Conservation (phyloP, 495 filamentous ascomycete genomes). For the Hypoxylon crocopeplum region DNA sequence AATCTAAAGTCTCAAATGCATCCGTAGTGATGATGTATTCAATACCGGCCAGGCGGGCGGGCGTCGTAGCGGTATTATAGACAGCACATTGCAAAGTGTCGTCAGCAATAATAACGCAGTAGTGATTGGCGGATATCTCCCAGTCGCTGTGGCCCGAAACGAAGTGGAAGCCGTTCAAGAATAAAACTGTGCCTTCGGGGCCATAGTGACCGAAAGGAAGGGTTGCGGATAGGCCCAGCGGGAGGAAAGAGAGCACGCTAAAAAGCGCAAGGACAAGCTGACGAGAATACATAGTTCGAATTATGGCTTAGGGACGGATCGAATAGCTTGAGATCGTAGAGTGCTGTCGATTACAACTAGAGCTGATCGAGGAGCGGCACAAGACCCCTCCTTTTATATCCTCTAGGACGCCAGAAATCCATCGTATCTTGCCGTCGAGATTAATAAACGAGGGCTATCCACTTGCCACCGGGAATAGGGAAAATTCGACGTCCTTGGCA, state of each 20-base stretch:
- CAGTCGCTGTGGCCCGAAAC: constrained; percentile 41
- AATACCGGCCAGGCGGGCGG: constrained; percentile 36
- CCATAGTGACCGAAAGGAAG: constrained; percentile 40
- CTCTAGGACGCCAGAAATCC: constrained; percentile 1
- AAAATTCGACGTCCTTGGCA: not conserved
- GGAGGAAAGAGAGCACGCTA: constrained; percentile 19
- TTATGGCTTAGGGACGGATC: not conserved
- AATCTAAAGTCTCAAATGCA: constrained; percentile 37
- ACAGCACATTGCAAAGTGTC: constrained; percentile 41
- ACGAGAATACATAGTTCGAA: constrained; percentile 12
- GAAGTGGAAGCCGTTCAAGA: constrained; percentile 52
- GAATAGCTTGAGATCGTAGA: not conserved
- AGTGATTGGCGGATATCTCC: constrained; percentile 48
- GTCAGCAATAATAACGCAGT: constrained; percentile 41
- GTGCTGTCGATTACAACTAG: constrained; percentile 1
- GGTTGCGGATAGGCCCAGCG: constrained; percentile 18
- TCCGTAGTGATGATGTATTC: constrained; percentile 39
- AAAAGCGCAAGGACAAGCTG: constrained; percentile 5
- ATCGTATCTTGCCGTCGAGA: not conserved
- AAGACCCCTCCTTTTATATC: constrained; percentile 20
- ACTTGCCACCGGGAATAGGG: constrained; percentile 5
- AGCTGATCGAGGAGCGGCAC: too few species aligned
- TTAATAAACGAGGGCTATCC: not conserved
- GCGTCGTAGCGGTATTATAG: constrained; percentile 38
- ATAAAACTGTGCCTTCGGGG: constrained; percentile 39